phyloP scores from a whole-genome alignment of 1,139 yeast genomes.

The Zhuliangozyma parablackwelliae region DNA sequence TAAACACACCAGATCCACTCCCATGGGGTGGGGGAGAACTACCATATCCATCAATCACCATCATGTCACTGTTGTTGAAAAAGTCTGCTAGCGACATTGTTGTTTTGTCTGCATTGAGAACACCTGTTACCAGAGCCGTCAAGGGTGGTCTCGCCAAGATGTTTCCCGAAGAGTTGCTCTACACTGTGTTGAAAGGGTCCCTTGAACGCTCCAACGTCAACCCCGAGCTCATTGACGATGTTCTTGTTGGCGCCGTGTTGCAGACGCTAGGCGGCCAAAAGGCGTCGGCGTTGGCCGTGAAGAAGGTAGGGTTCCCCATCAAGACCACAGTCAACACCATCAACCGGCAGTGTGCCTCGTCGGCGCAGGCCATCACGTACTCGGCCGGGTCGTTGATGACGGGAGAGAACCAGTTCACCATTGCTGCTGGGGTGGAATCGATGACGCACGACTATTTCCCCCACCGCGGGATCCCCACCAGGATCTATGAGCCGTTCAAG shows the following conservation, averaged over 20 bases:
- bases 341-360: constrained; percentile 41
- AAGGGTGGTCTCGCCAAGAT: constrained; percentile 34
- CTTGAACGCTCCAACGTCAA: constrained; percentile 23
- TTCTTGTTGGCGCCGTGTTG: constrained; percentile 77
- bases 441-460: constrained; percentile 43
- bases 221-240: constrained; percentile 54
- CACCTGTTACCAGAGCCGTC: constrained; percentile 32
- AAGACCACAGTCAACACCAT: constrained; percentile 34
- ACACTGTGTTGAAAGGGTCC: constrained; percentile 25
- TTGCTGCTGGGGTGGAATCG: constrained; percentile 44
- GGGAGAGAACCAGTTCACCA: constrained; percentile 29
- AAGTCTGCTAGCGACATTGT: constrained; percentile 32
- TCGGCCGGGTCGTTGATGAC: constrained; percentile 26
- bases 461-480: constrained; percentile 31
- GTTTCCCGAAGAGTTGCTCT: constrained; percentile 33
- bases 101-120: constrained; percentile 30
- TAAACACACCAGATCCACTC: background rate
- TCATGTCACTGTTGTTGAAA: constrained; percentile 9
- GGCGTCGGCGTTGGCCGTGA: constrained; percentile 70
- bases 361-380: constrained; percentile 36
- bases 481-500: constrained; percentile 19
- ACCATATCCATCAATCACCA: background rate
- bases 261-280: constrained; percentile 84
- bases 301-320: constrained; percentile 32
- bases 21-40: background rate